A percentile compares a stretch with the other conserved stretches of the same genome.
Evolutionary conservation across 805 yeast species (phyloP).

Genomic region (Kodamaea leandrae): DNA sequence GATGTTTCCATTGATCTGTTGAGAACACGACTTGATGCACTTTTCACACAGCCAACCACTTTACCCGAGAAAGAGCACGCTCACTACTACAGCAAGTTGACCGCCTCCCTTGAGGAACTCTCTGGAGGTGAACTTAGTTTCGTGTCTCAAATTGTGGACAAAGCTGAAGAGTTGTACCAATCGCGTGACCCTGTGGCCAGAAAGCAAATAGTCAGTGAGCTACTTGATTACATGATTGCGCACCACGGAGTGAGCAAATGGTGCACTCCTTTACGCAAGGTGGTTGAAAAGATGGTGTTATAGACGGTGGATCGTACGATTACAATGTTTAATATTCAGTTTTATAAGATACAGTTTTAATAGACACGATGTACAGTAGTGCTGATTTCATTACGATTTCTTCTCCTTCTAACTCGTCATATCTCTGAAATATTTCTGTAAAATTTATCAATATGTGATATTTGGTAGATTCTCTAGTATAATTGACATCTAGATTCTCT

Average conservation of each 20-base stretch:
- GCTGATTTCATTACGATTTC: too few relatives aligned
- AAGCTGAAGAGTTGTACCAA: conserved; percentile 1
- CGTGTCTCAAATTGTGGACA: conserved; percentile 12
- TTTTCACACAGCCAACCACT: conserved; percentile 25
- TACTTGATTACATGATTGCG: conserved; percentile 53
- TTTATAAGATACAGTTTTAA: too few relatives aligned
- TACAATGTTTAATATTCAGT: neutral
- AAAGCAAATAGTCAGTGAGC: conserved; percentile 27
- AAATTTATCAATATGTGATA: too few relatives aligned
- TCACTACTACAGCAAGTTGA: conserved; percentile 44
- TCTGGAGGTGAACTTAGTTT: conserved; percentile 11
- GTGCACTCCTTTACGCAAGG: conserved; percentile 65
- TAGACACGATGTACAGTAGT: too few relatives aligned
- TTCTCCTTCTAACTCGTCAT: too few relatives aligned
- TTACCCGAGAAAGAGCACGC: conserved; percentile 42
- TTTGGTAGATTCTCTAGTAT: too few relatives aligned
- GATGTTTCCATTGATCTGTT: conserved; percentile 2
- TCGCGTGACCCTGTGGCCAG: conserved; percentile 5
- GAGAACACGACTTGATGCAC: conserved; percentile 15
- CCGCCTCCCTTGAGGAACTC: conserved; percentile 2
- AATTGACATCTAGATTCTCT: too few relatives aligned
- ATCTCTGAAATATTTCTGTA: too few relatives aligned
- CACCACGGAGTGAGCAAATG: conserved; percentile 59
- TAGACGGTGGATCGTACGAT: too few relatives aligned
- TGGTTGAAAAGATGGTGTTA: conserved; percentile 21